Evolutionary conservation across 345 rosid species (phyloP).

Genomic region (Cardiospermum halicacabum): DNA sequence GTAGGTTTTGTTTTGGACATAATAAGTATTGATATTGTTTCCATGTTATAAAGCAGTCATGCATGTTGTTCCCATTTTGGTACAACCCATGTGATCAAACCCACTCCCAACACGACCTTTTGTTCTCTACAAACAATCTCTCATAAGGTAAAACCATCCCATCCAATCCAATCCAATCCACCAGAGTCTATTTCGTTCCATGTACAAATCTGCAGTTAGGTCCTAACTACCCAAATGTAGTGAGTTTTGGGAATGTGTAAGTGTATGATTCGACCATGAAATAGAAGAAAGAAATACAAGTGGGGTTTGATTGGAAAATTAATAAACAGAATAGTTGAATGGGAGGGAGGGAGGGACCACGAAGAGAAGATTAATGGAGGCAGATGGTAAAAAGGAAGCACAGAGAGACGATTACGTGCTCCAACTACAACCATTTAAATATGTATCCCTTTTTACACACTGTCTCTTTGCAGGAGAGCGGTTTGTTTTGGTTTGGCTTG

Average conservation of each 20-base stretch:
- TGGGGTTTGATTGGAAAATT: conserved; percentile 8
- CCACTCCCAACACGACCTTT: conserved; percentile 17
- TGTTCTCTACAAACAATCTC: conserved; percentile 14
- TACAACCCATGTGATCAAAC: conserved; percentile 39
- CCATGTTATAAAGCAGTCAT: conserved; percentile 37
- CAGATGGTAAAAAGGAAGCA: conserved; percentile 55
- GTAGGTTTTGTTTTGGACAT: not conserved
- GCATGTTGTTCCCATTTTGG: conserved; percentile 27
- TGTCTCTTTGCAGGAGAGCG: conserved; percentile 47
- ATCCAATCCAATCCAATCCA: too few relatives aligned
- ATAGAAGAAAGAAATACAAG: conserved; percentile 6
- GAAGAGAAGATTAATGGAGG: conserved; percentile 18
- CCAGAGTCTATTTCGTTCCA: too few relatives aligned
- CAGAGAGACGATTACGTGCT: conserved; percentile 39
- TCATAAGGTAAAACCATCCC: conserved; percentile 10
- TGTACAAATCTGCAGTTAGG: too few relatives aligned
- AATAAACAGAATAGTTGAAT: too few relatives aligned
- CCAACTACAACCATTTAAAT: conserved; percentile 51
- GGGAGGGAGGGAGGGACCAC: too few relatives aligned
- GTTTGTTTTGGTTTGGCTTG: too few relatives aligned
- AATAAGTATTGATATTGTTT: conserved; percentile 15
- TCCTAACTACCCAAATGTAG: too few relatives aligned
- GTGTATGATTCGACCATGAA: not conserved
- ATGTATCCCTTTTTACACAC: conserved; percentile 38
- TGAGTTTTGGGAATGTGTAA: too few relatives aligned